phyloP scores from a whole-genome alignment of 2,329 filamentous ascomycete species.

The Paraphaeosphaeria minitans region DNA sequence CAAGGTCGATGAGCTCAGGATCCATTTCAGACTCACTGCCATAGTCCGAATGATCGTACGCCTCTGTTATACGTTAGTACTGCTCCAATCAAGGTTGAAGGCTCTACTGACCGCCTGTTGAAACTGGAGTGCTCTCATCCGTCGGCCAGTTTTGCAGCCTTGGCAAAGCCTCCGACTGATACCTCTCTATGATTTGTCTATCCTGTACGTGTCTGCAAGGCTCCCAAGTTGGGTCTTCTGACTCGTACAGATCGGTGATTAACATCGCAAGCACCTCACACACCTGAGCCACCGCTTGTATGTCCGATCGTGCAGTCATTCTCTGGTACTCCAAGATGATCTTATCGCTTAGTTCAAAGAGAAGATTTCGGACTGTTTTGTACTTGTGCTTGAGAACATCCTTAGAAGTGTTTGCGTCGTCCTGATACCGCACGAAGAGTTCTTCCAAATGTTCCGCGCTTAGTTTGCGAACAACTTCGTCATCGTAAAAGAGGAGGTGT shows the following conservation, averaged over 20 bases:
- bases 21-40: slow-evolving; percentile 44
- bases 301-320: slow-evolving; percentile 27
- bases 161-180: slow-evolving; percentile 29
- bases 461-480: slow-evolving; percentile 35
- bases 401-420: slow-evolving; percentile 20
- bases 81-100: background rate
- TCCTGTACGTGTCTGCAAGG: slow-evolving; percentile 30
- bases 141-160: slow-evolving; percentile 30
- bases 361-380: slow-evolving; percentile 23
- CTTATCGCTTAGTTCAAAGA: slow-evolving; percentile 25
- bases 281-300: slow-evolving; percentile 32
- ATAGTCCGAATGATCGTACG: slow-evolving; percentile 45
- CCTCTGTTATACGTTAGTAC: slow-evolving; percentile 20
- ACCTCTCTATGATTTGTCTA: slow-evolving; percentile 28
- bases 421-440: slow-evolving; percentile 25
- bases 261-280: slow-evolving; percentile 26
- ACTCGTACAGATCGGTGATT: slow-evolving; percentile 25
- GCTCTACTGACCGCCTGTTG: slow-evolving; percentile 25
- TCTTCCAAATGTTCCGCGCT: slow-evolving; percentile 26
- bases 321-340: slow-evolving; percentile 32
- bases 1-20: slow-evolving; percentile 30
- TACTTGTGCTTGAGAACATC: slow-evolving; percentile 30
- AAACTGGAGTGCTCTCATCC: slow-evolving; percentile 37
- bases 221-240: slow-evolving; percentile 27
- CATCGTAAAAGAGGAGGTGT: slow-evolving; percentile 35